Conservation (phyloP, 208 protist genomes). For the Trypanosoma caninum region DNA sequence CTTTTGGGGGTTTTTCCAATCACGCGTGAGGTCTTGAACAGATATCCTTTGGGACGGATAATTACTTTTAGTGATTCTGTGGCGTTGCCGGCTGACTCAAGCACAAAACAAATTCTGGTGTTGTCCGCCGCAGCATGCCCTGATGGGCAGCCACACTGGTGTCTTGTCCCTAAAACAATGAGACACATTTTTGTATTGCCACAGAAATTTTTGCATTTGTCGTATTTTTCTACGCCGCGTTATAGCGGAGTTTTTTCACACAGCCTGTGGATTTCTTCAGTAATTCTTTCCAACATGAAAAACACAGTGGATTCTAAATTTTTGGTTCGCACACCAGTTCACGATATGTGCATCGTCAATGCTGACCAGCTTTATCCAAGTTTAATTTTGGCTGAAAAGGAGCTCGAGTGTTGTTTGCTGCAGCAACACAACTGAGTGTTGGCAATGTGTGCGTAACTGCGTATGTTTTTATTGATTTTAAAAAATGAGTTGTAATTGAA, state of each 20-base stretch:
- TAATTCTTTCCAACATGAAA: not conserved
- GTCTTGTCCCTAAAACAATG: not conserved
- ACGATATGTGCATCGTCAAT: conserved; percentile 15
- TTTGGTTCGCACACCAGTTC: conserved; percentile 6
- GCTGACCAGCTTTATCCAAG: conserved; percentile 22
- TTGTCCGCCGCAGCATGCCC: conserved; percentile 9
- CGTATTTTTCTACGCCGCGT: not conserved
- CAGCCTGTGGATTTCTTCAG: conserved; percentile 15
- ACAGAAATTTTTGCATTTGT: not conserved
- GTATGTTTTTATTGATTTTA: not conserved
- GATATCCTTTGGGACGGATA: conserved; percentile 7
- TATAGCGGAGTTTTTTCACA: not conserved
- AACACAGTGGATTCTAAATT: not conserved
- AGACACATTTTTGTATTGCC: conserved; percentile 9
- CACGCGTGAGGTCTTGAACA: not conserved
- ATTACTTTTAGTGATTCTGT: not conserved
- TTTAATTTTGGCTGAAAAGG: conserved; percentile 8
- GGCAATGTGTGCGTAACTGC: not conserved
- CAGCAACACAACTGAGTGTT: not conserved
- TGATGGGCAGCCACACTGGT: conserved; percentile 16
- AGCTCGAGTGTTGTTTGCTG: conserved; percentile 12
- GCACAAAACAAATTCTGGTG: not conserved
- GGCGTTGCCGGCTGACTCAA: not conserved
- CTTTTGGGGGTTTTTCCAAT: not conserved
- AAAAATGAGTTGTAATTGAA: no score